Conservation (phyloP, 306 rosid genomes). For the Gillenia trifoliata region DNA sequence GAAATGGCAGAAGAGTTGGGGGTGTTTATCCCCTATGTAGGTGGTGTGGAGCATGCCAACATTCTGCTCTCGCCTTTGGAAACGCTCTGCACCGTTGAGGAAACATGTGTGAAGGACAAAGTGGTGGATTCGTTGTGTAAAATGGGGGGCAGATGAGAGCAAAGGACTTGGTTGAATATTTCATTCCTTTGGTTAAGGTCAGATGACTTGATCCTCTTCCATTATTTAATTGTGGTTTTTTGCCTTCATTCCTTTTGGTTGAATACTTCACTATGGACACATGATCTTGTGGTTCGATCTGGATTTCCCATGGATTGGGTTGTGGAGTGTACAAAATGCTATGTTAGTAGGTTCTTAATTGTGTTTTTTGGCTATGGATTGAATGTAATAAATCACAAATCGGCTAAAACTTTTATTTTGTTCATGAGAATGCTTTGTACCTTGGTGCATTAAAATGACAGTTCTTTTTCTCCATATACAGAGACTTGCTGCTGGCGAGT, state of each 20-base stretch:
- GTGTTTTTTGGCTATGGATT: no score
- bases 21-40: constrained; percentile 83
- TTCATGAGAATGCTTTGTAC: not conserved
- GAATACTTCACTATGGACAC: not conserved
- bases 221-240: not conserved
- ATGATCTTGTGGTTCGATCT: not conserved
- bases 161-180: constrained; percentile 74
- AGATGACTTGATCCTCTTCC: constrained; percentile 8
- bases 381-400: not conserved
- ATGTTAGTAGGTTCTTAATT: not conserved
- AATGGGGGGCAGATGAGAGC: constrained; percentile 92
- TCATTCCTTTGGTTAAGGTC: constrained; percentile 89
- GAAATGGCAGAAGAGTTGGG: constrained; percentile 98
- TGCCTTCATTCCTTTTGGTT: not conserved
- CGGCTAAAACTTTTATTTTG: not conserved
- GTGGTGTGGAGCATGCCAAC: constrained; percentile 85
- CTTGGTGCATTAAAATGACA: not conserved
- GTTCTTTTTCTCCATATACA: constrained; percentile 21
- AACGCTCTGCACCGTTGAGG: constrained; percentile 89
- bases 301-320: not conserved
- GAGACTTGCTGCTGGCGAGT: constrained; percentile 98
- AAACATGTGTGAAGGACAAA: constrained; percentile 92
- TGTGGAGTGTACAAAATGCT: not conserved
- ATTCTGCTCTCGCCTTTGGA: constrained; percentile 84
- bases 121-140: constrained; percentile 90